Conservation (phyloP, 2,329 filamentous ascomycete species). For the Stemphylium beticola region DNA sequence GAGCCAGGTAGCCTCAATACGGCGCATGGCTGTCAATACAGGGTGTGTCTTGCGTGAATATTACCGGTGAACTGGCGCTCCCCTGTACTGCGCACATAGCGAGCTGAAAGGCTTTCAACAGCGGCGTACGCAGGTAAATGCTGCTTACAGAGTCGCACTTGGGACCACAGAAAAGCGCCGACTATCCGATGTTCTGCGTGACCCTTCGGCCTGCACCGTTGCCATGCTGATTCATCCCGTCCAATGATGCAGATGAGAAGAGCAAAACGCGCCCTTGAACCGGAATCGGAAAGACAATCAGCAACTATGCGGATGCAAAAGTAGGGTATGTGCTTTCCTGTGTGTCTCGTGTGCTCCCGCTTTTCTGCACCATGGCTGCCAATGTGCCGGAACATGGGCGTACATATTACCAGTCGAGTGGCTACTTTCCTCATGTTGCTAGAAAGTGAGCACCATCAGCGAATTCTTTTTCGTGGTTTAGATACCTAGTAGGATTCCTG, state of each 20-base stretch:
- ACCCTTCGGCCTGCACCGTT: not conserved
- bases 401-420: slow-evolving; percentile 8
- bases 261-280: slow-evolving; percentile 2
- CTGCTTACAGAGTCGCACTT: not conserved
- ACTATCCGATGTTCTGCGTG: not conserved
- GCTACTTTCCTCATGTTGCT: not conserved
- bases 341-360: not conserved
- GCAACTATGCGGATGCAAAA: not conserved
- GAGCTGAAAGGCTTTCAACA: not conserved
- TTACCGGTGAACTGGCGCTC: too few relatives aligned
- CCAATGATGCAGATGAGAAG: slow-evolving; percentile 6
- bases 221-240: slow-evolving; percentile 10
- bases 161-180: not conserved
- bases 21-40: too few relatives aligned
- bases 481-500: not conserved
- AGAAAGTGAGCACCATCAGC: not conserved
- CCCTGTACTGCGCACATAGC: not conserved
- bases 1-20: not conserved
- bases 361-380: not conserved
- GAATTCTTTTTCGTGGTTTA: not conserved
- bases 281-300: not conserved
- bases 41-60: too few relatives aligned
- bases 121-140: not conserved
- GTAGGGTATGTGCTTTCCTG: not conserved
- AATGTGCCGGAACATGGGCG: not conserved